Conservation (phyloP, 495 filamentous ascomycete species). For the Aspergillus affinis region DNA sequence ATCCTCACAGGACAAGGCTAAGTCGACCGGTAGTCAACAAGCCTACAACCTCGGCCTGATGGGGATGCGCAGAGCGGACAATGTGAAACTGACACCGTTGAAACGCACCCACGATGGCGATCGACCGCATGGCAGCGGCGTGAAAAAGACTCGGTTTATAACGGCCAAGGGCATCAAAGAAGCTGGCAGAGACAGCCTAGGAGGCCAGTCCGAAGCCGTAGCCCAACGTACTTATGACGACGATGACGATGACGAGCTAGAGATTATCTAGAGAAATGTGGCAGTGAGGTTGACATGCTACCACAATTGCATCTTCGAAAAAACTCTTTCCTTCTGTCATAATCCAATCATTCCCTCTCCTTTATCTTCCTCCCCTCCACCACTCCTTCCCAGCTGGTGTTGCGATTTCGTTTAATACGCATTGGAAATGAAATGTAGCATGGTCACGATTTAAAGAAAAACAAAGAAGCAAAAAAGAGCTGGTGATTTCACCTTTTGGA, state of each 20-base stretch:
- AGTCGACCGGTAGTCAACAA: conserved; percentile 6
- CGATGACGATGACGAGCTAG: conserved; percentile 51
- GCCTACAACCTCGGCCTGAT: conserved; percentile 24
- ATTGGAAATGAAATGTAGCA: not conserved
- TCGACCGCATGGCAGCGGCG: conserved; percentile 35
- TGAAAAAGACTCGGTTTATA: conserved; percentile 82
- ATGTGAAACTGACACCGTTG: conserved; percentile 67
- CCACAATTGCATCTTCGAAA: not conserved
- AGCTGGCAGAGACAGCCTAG: conserved; percentile 73
- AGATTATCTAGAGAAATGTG: conserved; percentile 45
- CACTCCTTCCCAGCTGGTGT: not conserved
- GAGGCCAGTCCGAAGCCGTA: conserved; percentile 42
- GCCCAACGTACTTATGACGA: conserved; percentile 33
- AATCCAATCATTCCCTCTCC: not conserved
- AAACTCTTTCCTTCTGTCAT: not conserved
- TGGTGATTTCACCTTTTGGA: not conserved
- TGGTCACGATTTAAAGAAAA: not conserved
- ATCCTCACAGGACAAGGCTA: not conserved
- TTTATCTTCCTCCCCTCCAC: not conserved
- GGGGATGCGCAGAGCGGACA: conserved; percentile 36
- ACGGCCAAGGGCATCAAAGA: conserved; percentile 74
- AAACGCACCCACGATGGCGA: conserved; percentile 50
- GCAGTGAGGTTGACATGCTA: not conserved
- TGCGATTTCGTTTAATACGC: not conserved
- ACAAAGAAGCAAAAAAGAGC: not conserved